Conservation (phyloP, 2,329 filamentous ascomycete genomes). For the Pseudogymnoascus sp. region DNA sequence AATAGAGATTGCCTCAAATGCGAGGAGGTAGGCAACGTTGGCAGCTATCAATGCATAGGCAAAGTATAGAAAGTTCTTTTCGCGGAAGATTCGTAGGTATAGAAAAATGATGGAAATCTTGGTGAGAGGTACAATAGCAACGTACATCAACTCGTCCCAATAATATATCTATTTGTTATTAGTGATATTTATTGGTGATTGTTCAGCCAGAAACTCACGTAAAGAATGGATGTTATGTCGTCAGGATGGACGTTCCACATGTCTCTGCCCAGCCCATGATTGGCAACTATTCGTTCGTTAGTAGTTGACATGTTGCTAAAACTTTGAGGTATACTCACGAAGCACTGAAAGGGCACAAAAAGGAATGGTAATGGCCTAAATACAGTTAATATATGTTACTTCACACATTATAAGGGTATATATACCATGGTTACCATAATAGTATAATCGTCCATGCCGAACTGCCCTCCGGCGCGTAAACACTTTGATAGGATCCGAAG, state of each 20-base stretch:
- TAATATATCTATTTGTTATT: conserved; percentile 29
- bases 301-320: not conserved
- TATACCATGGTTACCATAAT: conserved; percentile 30
- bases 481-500: conserved; percentile 33
- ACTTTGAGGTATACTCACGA: not conserved
- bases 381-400: not conserved
- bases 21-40: conserved; percentile 25
- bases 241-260: conserved; percentile 38
- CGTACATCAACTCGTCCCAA: conserved; percentile 41
- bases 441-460: conserved; percentile 35
- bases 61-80: conserved; percentile 10
- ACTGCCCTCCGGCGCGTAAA: conserved; percentile 28
- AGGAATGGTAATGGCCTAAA: not conserved
- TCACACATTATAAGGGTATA: not conserved
- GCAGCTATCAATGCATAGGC: conserved; percentile 8
- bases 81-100: conserved; percentile 48
- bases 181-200: conserved; percentile 3
- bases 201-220: conserved; percentile 19
- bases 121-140: conserved; percentile 38
- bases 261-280: conserved; percentile 36
- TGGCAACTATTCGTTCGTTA: conserved; percentile 27
- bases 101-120: conserved; percentile 49
- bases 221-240: conserved; percentile 37
- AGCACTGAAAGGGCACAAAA: conserved; percentile 4
- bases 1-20: conserved; percentile 31